Percentiles rank a stretch among this genome's conserved stretches.
Evolutionary conservation across 208 protist species (phyloP).

Genomic region (Acanthamoeba royreba): DNA sequence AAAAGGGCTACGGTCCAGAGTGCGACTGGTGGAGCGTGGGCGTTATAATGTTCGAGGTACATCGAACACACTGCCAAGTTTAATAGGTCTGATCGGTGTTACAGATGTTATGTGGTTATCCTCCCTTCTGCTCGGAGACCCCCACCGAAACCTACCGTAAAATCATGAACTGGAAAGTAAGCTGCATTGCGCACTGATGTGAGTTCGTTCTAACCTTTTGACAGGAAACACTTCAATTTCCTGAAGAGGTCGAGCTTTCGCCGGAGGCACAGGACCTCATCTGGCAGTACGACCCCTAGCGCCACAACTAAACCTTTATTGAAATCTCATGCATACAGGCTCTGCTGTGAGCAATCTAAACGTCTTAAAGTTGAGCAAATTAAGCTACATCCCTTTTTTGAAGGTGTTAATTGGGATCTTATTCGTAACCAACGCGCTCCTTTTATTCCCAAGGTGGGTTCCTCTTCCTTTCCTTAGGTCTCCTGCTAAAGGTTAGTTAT

Average conservation of each 20-base stretch:
- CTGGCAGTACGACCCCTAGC: neutral
- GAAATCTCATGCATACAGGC: too few species aligned
- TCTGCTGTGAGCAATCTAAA: neutral
- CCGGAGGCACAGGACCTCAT: constrained; percentile 36
- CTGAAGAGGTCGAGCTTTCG: neutral
- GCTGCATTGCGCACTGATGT: neutral
- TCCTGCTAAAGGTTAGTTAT: neutral
- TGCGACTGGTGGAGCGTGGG: too few species aligned
- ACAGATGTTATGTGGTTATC: constrained; percentile 17
- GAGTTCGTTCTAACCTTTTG: neutral
- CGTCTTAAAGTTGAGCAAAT: neutral
- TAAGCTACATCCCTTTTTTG: neutral
- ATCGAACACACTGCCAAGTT: neutral
- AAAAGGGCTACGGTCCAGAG: too few species aligned
- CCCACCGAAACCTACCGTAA: constrained; percentile 33
- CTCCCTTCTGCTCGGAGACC: constrained; percentile 37
- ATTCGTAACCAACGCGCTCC: neutral
- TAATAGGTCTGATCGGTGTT: neutral
- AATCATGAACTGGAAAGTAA: constrained; percentile 38
- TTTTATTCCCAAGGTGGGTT: neutral
- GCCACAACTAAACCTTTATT: too few species aligned
- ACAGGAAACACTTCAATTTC: constrained; percentile 25
- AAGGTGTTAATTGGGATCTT: neutral
- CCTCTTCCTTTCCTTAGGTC: neutral
- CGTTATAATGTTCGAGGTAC: constrained; percentile 7